Base-by-base conservation (phyloP, 2,329 filamentous ascomycete species). In the Fusarium sp. region DNA sequence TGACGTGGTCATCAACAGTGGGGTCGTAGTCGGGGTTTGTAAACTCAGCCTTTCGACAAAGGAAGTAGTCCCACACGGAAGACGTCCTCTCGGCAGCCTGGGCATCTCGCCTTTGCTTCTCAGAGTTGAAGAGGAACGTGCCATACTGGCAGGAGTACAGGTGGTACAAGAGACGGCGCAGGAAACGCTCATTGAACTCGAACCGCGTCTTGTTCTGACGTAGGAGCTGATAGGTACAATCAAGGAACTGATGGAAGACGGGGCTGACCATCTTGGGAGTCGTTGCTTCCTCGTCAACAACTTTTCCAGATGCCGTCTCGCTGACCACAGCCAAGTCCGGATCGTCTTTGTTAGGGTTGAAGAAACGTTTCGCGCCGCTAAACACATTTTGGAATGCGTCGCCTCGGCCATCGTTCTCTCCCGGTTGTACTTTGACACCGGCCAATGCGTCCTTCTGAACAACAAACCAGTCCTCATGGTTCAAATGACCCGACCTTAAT, bases 201-300 rank as follows among this genome's bases (percentile, higher is more conserved):
- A 99, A 99, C 0, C 95, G 91, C 7, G 90, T 92, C 1, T 94
- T 94, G 74, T 95, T 86, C 78, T 98, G 96, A 65, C 93, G 87
- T 27, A 97, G 83, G 30, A 99, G 86, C 79, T 99, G 96, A 78
- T 96, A 98, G 2, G 94, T 94, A 39, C 94, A 94, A 77, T 98
- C 96, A 10, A 99, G 88, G 80, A 98, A 99, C 77, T 99, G 96
- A 75, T 99, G 96, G 80, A 99, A 99, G 27, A 99, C 93, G 0
- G 96, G 96, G 65, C 94, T 97, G 36, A 97, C 92, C 83, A 98
- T 96, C 72, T 94, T 96, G n/a, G 91, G 90, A 63, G 90, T 90
- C 1, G 94, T 98, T 10, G 90, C 88, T 73, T 94, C 90, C 70
- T 84, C 82, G n/a, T 87, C 84, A 16, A 85, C 81, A 37, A 82